A percentile compares a stretch with the other conserved stretches of the same genome.
phyloP scores from a whole-genome alignment of 2,329 filamentous ascomycete species.

The Aureobasidium musti region DNA sequence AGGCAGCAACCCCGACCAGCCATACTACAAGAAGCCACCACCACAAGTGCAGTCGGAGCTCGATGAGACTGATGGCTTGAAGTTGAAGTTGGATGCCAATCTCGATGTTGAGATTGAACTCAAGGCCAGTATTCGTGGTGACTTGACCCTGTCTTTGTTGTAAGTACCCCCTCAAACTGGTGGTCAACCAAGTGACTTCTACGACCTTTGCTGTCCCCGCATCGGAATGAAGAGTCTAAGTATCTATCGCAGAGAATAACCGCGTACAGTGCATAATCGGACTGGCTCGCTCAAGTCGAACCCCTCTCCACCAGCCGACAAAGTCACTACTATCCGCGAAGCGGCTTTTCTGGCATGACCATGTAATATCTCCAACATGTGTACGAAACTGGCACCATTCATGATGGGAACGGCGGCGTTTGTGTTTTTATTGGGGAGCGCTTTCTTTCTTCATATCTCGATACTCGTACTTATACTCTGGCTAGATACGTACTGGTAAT shows the following conservation, averaged over 20 bases:
- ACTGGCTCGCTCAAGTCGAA: not conserved
- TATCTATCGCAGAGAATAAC: constrained; percentile 26
- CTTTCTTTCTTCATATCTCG: constrained; percentile 2
- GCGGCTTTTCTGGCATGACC: constrained; percentile 9
- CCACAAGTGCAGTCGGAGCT: constrained; percentile 40
- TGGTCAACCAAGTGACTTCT: not conserved
- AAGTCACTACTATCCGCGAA: not conserved
- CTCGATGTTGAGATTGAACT: constrained; percentile 81
- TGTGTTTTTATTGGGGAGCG: constrained; percentile 13
- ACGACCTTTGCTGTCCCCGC: constrained; percentile 13
- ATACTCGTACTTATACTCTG: constrained; percentile 2
- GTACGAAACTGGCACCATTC: constrained; percentile 24
- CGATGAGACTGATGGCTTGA: constrained; percentile 65
- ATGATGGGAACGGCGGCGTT: constrained; percentile 25
- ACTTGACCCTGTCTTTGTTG: constrained; percentile 76
- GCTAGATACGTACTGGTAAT: constrained; percentile 16
- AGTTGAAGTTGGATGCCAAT: constrained; percentile 73
- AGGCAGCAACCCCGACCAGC: constrained; percentile 54
- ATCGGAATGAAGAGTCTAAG: constrained; percentile 23
- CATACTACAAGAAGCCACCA: constrained; percentile 43
- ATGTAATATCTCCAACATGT: constrained; percentile 12
- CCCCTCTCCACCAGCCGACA: not conserved
- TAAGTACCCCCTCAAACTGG: constrained; percentile 51
- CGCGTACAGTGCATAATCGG: constrained; percentile 27
- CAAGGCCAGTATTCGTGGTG: constrained; percentile 82